Percentiles rank a stretch among this genome's conserved stretches.
Evolutionary conservation across 2,329 filamentous ascomycete genomes (phyloP).

Genomic region (Pyricularia grisea): DNA sequence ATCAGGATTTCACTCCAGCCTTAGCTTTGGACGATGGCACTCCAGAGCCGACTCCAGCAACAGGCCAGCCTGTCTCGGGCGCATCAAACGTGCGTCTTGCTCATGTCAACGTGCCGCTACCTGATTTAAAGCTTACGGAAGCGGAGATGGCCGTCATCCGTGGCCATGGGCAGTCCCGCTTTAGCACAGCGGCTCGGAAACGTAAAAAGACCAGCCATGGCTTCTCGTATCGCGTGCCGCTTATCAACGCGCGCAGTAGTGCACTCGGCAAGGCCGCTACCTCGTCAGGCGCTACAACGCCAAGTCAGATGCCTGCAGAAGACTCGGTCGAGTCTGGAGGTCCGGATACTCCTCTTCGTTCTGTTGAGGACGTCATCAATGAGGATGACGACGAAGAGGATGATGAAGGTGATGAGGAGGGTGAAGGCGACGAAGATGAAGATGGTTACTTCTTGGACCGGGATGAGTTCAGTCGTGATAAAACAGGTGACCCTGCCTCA

Average conservation of each 20-base stretch:
- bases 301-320: neutral
- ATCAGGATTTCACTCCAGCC: constrained; percentile 34
- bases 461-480: constrained; percentile 2
- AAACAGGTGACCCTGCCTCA: neutral
- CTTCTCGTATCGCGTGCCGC: constrained; percentile 11
- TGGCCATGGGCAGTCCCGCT: constrained; percentile 6
- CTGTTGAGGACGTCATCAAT: constrained; percentile 4
- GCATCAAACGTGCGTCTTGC: neutral
- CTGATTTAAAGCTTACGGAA: constrained; percentile 27
- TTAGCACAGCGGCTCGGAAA: constrained; percentile 9
- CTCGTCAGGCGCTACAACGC: neutral
- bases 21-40: constrained; percentile 26
- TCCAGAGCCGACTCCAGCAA: constrained; percentile 15
- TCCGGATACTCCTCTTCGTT: neutral
- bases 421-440: constrained; percentile 4
- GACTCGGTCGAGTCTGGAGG: neutral
- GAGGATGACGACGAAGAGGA: constrained; percentile 7
- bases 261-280: neutral
- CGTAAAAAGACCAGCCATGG: constrained; percentile 8
- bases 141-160: constrained; percentile 18
- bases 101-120: constrained; percentile 25
- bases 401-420: constrained; percentile 4
- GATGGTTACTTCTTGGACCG: neutral
- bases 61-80: neutral
- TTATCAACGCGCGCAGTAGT: constrained; percentile 4